Conservation (phyloP, 805 yeast species). For the Pichia rugopelliculosa region DNA sequence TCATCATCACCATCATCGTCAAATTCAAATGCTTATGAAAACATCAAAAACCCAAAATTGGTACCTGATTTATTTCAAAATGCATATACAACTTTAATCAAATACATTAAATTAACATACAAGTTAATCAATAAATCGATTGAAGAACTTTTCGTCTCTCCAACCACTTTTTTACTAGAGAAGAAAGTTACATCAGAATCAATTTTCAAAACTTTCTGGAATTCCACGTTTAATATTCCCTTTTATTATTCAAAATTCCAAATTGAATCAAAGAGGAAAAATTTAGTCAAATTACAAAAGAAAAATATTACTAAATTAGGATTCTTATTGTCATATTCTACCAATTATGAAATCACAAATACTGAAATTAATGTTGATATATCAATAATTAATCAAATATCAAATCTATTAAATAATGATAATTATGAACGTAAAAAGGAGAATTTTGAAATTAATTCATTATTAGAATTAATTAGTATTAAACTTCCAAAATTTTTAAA, state of each 20-base stretch:
- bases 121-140: slow-evolving; percentile 12
- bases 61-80: slow-evolving; percentile 12
- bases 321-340: slow-evolving; percentile 27
- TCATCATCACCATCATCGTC: not conserved
- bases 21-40: not conserved
- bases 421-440: not conserved
- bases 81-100: not conserved
- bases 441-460: not conserved
- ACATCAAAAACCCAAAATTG: slow-evolving; percentile 12
- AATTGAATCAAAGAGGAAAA: slow-evolving; percentile 18
- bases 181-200: slow-evolving; percentile 15
- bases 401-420: not conserved
- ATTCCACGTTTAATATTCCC: slow-evolving; percentile 32
- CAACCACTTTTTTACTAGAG: slow-evolving; percentile 21
- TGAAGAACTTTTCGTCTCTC: slow-evolving; percentile 17
- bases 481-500: slow-evolving; percentile 2
- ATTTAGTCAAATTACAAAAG: slow-evolving; percentile 18
- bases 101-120: not conserved
- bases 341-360: slow-evolving; percentile 17
- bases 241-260: slow-evolving; percentile 27
- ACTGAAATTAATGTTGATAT: not conserved
- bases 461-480: slow-evolving; percentile 1
- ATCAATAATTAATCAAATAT: slow-evolving; percentile 6
- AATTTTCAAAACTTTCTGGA: slow-evolving; percentile 17
- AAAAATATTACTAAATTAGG: slow-evolving; percentile 33